A percentile compares a stretch with the other conserved stretches of the same genome.
Evolutionary conservation across 140 eudicot species (phyloP).

Genomic region (Cichorium intybus): DNA sequence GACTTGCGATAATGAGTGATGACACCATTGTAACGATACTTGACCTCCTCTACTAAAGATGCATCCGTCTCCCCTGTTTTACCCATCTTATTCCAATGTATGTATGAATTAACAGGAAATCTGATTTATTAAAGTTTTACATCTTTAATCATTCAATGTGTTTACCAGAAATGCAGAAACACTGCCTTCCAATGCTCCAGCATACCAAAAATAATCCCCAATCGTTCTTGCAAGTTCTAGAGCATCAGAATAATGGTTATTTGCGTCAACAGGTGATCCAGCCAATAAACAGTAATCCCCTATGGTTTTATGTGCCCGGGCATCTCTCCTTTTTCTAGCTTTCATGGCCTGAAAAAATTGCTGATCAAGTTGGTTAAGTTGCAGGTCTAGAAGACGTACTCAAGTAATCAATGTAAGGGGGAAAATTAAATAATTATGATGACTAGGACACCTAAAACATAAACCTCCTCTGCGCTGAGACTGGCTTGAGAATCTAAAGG

Average conservation of each 20-base stretch:
- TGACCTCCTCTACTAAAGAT: slow-evolving; percentile 82
- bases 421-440: slow-evolving; percentile 15
- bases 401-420: not conserved
- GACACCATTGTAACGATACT: slow-evolving; percentile 81
- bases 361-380: slow-evolving; percentile 26
- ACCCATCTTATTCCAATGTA: slow-evolving; percentile 44
- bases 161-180: slow-evolving; percentile 95
- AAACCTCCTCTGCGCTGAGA: slow-evolving; percentile 99
- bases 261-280: slow-evolving; percentile 93
- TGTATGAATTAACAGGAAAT: not conserved
- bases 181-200: slow-evolving; percentile 98
- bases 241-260: slow-evolving; percentile 80
- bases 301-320: slow-evolving; percentile 94
- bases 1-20: slow-evolving; percentile 88
- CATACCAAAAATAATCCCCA: slow-evolving; percentile 95
- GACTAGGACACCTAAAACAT: slow-evolving; percentile 83
- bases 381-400: not conserved
- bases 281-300: slow-evolving; percentile 95
- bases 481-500: slow-evolving; percentile 99
- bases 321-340: slow-evolving; percentile 87
- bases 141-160: not conserved
- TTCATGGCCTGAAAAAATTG: slow-evolving; percentile 67
- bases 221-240: slow-evolving; percentile 84
- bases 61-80: slow-evolving; percentile 74
- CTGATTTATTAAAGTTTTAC: not conserved